These are phyloP conservation scores for Rhodotorula glutinis DNA, from an alignment of 1,284 basidiomycete species.

Conservation along the genomic window DNA sequence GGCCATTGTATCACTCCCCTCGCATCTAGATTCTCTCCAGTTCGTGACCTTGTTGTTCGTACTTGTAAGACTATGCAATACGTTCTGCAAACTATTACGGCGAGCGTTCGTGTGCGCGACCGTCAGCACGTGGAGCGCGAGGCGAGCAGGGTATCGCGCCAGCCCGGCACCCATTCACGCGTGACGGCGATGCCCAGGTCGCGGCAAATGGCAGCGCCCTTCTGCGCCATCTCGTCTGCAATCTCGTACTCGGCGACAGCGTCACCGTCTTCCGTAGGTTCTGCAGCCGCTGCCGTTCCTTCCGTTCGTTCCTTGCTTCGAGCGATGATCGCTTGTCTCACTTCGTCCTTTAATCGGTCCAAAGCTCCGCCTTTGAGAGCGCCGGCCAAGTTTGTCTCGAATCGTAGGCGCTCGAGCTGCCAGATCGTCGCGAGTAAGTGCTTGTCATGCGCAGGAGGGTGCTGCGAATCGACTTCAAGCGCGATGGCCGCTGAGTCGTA, in stretches of 20 bases:
- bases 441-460: constrained; percentile 2
- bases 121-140: no score
- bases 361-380: constrained; percentile 3
- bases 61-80: no score
- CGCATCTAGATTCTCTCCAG: no score
- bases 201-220: constrained; percentile 8
- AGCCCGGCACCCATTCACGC: constrained; percentile 20
- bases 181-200: constrained; percentile 13
- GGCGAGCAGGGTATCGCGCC: constrained; percentile 12
- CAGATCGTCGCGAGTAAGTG: constrained; percentile 15
- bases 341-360: background rate
- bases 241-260: background rate
- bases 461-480: background rate
- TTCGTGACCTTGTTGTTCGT: no score
- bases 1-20: background rate
- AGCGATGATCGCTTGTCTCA: background rate
- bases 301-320: no score
- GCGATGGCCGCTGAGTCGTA: background rate
- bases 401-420: constrained; percentile 12
- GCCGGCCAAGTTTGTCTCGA: constrained; percentile 13
- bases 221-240: constrained; percentile 12
- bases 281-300: background rate
- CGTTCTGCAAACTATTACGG: no score
- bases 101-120: no score
- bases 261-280: background rate